These are phyloP conservation scores for Pestalotiopsis fici DNA, from an alignment of 2,329 filamentous ascomycete genomes.

Conservation along the genomic window DNA sequence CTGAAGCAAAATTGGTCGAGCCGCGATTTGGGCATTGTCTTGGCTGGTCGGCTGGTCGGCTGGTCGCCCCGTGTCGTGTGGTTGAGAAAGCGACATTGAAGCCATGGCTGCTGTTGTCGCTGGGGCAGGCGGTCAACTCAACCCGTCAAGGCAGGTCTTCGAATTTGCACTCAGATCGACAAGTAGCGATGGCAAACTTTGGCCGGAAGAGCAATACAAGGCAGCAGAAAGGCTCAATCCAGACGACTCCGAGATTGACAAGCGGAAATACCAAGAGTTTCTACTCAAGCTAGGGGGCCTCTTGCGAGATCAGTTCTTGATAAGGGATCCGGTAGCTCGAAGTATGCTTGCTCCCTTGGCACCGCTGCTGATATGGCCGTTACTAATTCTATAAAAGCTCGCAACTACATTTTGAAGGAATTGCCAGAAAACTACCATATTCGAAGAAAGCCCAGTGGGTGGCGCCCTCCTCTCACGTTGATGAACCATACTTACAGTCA, in stretches of 20 bases:
- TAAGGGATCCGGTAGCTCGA: slow-evolving; percentile 3
- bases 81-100: neutral
- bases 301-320: slow-evolving; percentile 12
- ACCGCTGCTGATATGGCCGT: neutral
- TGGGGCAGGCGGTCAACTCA: neutral
- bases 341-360: neutral
- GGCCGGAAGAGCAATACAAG: slow-evolving; percentile 11
- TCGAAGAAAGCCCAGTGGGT: slow-evolving; percentile 10
- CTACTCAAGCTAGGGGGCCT: slow-evolving; percentile 13
- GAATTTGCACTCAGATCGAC: slow-evolving; percentile 1
- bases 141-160: neutral
- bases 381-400: slow-evolving; percentile 5
- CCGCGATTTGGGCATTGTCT: no score
- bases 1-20: no score
- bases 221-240: neutral
- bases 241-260: slow-evolving; percentile 10
- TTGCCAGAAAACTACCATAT: slow-evolving; percentile 15
- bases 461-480: neutral
- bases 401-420: slow-evolving; percentile 10
- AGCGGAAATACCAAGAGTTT: slow-evolving; percentile 10
- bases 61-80: neutral
- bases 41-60: neutral
- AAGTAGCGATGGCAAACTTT: slow-evolving; percentile 15
- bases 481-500: neutral
- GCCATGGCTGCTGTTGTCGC: neutral